These are phyloP conservation scores for Tolypocladium pustulatum DNA, from an alignment of 2,329 filamentous ascomycete species.

Conservation along the genomic window DNA sequence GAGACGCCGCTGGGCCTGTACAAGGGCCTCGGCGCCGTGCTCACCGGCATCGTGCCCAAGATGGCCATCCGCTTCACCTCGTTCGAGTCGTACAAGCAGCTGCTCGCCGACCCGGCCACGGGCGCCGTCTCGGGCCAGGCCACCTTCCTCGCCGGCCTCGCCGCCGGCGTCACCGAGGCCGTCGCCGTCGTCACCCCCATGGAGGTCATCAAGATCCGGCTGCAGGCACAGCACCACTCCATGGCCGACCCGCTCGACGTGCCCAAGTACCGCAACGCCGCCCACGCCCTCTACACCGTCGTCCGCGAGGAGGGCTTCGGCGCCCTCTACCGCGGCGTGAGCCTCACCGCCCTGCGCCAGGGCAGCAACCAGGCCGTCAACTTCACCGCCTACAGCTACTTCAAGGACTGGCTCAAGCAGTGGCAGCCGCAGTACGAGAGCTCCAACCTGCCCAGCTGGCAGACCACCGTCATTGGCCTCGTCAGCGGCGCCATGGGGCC, in stretches of 20 bases:
- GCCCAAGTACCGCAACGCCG: constrained; percentile 94
- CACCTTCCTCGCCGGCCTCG: constrained; percentile 69
- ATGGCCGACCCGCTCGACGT: constrained; percentile 95
- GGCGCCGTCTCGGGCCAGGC: constrained; percentile 58
- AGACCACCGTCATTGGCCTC: constrained; percentile 84
- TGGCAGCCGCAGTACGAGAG: constrained; percentile 60
- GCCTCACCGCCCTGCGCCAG: constrained; percentile 84
- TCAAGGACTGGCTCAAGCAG: constrained; percentile 68
- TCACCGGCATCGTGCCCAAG: constrained; percentile 95
- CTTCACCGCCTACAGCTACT: constrained; percentile 94
- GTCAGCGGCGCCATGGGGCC: constrained; percentile 92
- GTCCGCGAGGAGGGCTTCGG: constrained; percentile 81
- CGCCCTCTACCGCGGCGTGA: constrained; percentile 86
- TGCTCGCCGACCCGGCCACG: constrained; percentile 58
- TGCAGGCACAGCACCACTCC: constrained; percentile 95
- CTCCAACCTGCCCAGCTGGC: constrained; percentile 66
- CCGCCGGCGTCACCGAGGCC: constrained; percentile 91
- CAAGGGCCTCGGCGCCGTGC: constrained; percentile 93
- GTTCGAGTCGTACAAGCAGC: constrained; percentile 89
- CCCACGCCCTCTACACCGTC: constrained; percentile 74
- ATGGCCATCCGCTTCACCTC: constrained; percentile 99
- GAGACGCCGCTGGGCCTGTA: constrained; percentile 92
- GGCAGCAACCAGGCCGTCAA: constrained; percentile 97
- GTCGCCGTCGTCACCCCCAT: constrained; percentile 95
- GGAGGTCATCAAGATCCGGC: constrained; percentile 98